phyloP scores from a whole-genome alignment of 2,329 filamentous ascomycete species.

The Diplocarpon mali region DNA sequence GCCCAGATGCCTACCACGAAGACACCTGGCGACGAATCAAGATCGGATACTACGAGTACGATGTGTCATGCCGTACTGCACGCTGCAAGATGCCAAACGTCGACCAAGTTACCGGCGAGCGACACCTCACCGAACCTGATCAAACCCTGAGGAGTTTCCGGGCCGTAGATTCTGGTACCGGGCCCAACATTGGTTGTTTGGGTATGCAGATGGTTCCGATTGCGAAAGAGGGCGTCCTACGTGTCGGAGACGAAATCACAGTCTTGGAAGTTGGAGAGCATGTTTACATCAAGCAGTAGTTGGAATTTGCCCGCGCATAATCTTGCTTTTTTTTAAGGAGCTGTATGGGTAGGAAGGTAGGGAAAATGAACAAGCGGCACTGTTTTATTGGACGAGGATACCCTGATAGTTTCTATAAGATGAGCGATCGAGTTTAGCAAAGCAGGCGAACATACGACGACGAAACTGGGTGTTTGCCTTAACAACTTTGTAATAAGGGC shows the following conservation, averaged over 20 bases:
- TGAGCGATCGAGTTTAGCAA: too few species aligned
- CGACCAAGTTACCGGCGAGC: slow-evolving; percentile 35
- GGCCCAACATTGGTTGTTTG: slow-evolving; percentile 42
- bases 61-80: slow-evolving; percentile 53
- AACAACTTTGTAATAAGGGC: too few species aligned
- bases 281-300: slow-evolving; percentile 6
- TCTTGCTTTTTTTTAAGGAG: too few species aligned
- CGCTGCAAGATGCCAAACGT: slow-evolving; percentile 65
- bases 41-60: slow-evolving; percentile 40
- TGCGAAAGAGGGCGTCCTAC: slow-evolving; percentile 34
- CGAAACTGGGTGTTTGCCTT: too few species aligned
- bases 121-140: slow-evolving; percentile 41
- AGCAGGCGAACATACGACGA: too few species aligned
- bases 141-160: slow-evolving; percentile 46
- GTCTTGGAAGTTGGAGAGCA: slow-evolving; percentile 7
- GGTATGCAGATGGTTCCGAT: slow-evolving; percentile 57
- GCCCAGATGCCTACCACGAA: slow-evolving; percentile 53
- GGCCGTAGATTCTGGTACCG: slow-evolving; percentile 47
- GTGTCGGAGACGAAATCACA: slow-evolving; percentile 40
- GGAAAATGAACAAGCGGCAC: too few species aligned
- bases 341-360: too few species aligned
- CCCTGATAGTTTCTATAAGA: too few species aligned
- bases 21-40: slow-evolving; percentile 57
- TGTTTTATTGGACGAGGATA: too few species aligned
- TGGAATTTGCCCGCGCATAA: background rate